Evolutionary conservation across 208 protist genomes (phyloP), one percentile per base, ranked within the genome.

Genomic region (Novymonas esmeraldas): DNA sequence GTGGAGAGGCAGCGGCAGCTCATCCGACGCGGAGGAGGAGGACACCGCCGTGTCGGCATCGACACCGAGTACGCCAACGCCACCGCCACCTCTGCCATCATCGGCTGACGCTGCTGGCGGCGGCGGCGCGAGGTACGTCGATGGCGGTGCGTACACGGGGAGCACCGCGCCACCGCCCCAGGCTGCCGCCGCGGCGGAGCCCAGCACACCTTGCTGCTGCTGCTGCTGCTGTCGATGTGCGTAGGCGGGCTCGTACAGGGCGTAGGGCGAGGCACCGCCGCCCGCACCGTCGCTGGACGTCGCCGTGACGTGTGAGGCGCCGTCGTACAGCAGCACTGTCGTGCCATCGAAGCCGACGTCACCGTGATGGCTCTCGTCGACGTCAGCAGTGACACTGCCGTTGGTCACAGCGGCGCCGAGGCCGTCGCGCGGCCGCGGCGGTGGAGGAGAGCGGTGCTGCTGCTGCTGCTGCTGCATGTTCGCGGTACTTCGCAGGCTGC

Each of bases 331-430:
- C 52, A 69, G 24, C 34, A 75, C 46, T 2, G 61, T 75, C 22
- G 10, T 51, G 24, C 44, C 55, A 28, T 75, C 69, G 33, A 75
- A 75, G 60, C 69, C 69, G 6, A 75, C 69, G 13, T 50, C 67
- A 28, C 58, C 34, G 46, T 56, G 22, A 22, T 56, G 22, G 31
- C 24, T 52, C 22, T 51, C 50, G 16, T 61, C 24, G 0, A 45
- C 45, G 2, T 51, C 57, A 6, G 7, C 50, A 14, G 48, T 6
- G 9, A 42, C 39, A 5, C 41, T 42, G 6, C 29, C 18, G 36
- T 51, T 50, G 22, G 16, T 13, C 18, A 3, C 39, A 16, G 42
- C 10, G 34, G 1, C 22, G 9, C 13, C 5, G 54, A 41, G 20
- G n/a, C n/a, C n/a, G n/a, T n/a, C n/a, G n/a, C n/a, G n/a, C n/a